Evolutionary conservation across 306 rosid species (phyloP).

Genomic region (Lathyrus oleraceus): DNA sequence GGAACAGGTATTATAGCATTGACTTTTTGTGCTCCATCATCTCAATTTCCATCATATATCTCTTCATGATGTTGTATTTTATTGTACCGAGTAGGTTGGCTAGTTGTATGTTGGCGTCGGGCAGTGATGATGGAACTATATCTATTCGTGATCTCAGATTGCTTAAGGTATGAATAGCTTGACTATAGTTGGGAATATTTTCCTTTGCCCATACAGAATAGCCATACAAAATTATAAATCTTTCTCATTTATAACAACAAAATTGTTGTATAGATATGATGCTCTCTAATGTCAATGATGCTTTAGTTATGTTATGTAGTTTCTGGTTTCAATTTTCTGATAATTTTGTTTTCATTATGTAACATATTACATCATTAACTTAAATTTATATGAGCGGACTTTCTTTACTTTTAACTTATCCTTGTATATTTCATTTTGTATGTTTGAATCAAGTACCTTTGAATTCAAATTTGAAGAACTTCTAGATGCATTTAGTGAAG

Average conservation of each 20-base stretch:
- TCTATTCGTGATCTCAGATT: constrained; percentile 91
- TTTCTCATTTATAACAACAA: constrained; percentile 14
- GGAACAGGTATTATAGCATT: constrained; percentile 71
- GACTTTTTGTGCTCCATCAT: constrained; percentile 2
- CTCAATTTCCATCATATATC: constrained; percentile 1
- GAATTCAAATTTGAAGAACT: not conserved
- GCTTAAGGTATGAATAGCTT: constrained; percentile 58
- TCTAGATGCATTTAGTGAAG: constrained; percentile 16
- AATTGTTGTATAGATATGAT: not conserved
- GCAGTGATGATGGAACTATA: constrained; percentile 92
- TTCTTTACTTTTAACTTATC: not conserved
- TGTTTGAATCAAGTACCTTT: constrained; percentile 24
- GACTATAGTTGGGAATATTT: not conserved
- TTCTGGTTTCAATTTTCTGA: constrained; percentile 1
- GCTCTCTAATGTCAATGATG: constrained; percentile 4
- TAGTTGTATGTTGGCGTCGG: constrained; percentile 91
- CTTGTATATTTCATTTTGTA: not conserved
- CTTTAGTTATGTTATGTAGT: constrained; percentile 7
- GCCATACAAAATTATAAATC: not conserved
- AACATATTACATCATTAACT: not conserved
- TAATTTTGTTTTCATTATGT: not conserved
- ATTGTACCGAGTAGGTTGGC: constrained; percentile 61
- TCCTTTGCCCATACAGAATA: not conserved
- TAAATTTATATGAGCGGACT: constrained; percentile 8
- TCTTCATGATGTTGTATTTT: constrained; percentile 18